Evolutionary conservation across 2,329 filamentous ascomycete genomes (phyloP).

Genomic region (Paecilomyces variotii): DNA sequence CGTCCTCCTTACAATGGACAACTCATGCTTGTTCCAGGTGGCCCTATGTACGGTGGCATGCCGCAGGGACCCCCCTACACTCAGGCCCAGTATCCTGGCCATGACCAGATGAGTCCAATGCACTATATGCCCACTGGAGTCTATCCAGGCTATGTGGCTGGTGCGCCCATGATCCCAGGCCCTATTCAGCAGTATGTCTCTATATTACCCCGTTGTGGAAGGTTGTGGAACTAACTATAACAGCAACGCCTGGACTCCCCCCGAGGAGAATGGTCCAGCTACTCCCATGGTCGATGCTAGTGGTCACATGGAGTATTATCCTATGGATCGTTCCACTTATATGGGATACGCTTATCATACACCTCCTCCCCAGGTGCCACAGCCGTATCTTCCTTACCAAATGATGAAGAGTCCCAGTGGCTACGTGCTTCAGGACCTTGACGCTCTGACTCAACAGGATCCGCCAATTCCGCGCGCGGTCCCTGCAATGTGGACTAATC

Average conservation of each 20-base stretch:
- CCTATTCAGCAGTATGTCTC: constrained; percentile 26
- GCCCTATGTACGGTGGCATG: constrained; percentile 23
- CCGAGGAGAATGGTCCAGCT: constrained; percentile 42
- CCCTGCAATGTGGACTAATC: constrained; percentile 73
- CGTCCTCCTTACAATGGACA: constrained; percentile 17
- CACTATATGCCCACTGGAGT: constrained; percentile 30
- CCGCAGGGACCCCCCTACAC: constrained; percentile 21
- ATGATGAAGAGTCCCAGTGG: constrained; percentile 40
- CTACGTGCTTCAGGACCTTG: constrained; percentile 45
- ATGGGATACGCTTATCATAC: constrained; percentile 47
- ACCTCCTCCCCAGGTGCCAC: constrained; percentile 52
- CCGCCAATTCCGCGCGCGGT: constrained; percentile 81
- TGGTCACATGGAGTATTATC: constrained; percentile 52
- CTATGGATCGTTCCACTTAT: constrained; percentile 53
- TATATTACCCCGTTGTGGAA: constrained; percentile 26
- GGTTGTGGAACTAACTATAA: constrained; percentile 29
- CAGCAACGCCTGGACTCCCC: constrained; percentile 33
- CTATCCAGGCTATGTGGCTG: constrained; percentile 28
- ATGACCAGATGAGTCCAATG: constrained; percentile 25
- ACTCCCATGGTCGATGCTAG: constrained; percentile 57
- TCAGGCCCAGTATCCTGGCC: constrained; percentile 18
- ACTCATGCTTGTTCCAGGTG: constrained; percentile 25
- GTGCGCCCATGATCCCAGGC: constrained; percentile 22
- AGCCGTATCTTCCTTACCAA: constrained; percentile 31
- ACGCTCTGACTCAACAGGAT: constrained; percentile 63